phyloP scores from a whole-genome alignment of 2,329 filamentous ascomycete species.

The Trichoderma afroharzianum region DNA sequence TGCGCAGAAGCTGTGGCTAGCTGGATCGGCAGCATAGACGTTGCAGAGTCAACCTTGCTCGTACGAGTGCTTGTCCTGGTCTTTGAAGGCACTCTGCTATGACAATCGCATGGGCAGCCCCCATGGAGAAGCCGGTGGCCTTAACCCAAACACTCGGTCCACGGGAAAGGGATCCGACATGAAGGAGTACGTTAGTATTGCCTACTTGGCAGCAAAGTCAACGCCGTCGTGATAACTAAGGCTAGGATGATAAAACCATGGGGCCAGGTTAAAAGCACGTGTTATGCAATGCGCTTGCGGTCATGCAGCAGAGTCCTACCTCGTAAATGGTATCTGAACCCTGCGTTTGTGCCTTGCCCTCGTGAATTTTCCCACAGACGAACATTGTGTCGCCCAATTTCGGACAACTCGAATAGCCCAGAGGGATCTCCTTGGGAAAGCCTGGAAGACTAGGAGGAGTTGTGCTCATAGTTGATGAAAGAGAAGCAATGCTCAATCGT shows the following conservation, averaged over 20 bases:
- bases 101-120: too few species aligned
- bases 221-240: not conserved
- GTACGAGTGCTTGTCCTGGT: not conserved
- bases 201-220: not conserved
- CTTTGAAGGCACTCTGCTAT: not conserved
- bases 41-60: not conserved
- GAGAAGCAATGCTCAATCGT: not conserved
- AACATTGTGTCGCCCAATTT: not conserved
- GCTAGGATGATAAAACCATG: not conserved
- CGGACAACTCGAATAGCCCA: not conserved
- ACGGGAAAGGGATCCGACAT: conserved; percentile 1
- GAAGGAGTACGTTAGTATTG: not conserved
- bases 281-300: not conserved
- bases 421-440: not conserved
- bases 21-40: not conserved
- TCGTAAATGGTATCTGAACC: not conserved
- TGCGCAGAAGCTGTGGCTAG: too few species aligned
- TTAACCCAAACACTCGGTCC: conserved; percentile 2
- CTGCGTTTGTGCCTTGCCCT: not conserved
- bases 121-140: not conserved
- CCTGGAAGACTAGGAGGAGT: not conserved
- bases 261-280: not conserved
- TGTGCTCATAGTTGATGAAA: not conserved
- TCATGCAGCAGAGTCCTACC: not conserved
- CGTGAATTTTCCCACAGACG: not conserved